These are phyloP conservation scores for Blastomyces gilchristii DNA, from an alignment of 2,329 filamentous ascomycete species.

Conservation along the genomic window DNA sequence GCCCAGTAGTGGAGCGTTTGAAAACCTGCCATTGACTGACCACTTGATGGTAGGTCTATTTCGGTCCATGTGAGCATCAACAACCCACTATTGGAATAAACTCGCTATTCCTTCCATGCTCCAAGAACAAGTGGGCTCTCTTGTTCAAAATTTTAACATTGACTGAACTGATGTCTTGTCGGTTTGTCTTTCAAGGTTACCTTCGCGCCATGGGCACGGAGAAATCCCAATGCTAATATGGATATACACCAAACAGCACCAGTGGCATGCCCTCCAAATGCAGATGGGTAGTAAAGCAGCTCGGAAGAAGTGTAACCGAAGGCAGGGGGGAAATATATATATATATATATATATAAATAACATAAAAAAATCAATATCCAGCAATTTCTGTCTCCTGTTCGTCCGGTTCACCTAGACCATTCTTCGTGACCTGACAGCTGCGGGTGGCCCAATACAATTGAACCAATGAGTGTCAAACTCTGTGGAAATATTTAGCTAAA, in stretches of 20 bases:
- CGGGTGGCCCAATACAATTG: background rate
- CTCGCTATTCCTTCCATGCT: background rate
- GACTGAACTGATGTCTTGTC: background rate
- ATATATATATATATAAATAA: no score
- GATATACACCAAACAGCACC: background rate
- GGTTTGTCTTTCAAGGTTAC: background rate
- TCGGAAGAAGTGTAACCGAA: background rate
- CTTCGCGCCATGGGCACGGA: background rate
- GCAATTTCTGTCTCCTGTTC: background rate
- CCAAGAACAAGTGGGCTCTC: background rate
- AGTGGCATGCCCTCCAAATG: background rate
- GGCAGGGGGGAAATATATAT: no score
- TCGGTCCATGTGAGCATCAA: background rate
- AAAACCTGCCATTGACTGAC: background rate
- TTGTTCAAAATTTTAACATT: background rate
- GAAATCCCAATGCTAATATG: background rate
- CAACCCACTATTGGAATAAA: background rate
- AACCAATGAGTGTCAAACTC: background rate
- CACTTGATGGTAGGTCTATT: background rate
- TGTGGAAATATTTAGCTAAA: background rate
- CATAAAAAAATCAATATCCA: background rate
- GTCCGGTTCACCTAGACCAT: constrained; percentile 5
- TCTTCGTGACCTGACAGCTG: background rate
- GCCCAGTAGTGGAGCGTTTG: background rate
- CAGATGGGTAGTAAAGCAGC: no score